Conservation (phyloP, 495 filamentous ascomycete genomes). For the Letharia columbiana region DNA sequence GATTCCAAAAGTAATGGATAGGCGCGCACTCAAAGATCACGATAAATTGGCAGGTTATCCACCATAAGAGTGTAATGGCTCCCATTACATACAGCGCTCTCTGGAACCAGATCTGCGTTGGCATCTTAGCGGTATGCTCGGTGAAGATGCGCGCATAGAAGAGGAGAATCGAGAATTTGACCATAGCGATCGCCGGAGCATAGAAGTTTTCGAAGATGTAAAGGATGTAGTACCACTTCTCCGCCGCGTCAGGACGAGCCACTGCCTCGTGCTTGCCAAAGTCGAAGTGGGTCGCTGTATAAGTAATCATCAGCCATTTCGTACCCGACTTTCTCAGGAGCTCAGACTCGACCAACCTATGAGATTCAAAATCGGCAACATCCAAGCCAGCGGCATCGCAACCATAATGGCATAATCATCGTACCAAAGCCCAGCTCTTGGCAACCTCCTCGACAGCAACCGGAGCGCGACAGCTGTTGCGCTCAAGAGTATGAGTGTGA, state of each 20-base stretch:
- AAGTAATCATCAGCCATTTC: neutral
- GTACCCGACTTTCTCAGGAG: neutral
- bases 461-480: neutral
- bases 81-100: neutral
- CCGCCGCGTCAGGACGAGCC: constrained; percentile 1
- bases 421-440: neutral
- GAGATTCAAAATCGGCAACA: neutral
- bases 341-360: neutral
- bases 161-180: constrained; percentile 12
- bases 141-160: constrained; percentile 12
- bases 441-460: neutral
- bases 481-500: neutral
- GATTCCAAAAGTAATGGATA: constrained; percentile 16
- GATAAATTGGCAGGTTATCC: neutral
- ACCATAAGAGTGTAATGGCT: neutral
- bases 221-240: constrained; percentile 10
- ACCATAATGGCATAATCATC: constrained; percentile 1
- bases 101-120: constrained; percentile 4
- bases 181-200: constrained; percentile 3
- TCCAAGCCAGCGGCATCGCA: neutral
- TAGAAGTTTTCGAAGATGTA: constrained; percentile 11
- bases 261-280: constrained; percentile 7
- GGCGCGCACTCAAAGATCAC: constrained; percentile 16
- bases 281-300: neutral
- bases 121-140: constrained; percentile 2